Base-by-base conservation (phyloP, 2,329 filamentous ascomycete species). In the Microcyclospora tardicrescens region DNA sequence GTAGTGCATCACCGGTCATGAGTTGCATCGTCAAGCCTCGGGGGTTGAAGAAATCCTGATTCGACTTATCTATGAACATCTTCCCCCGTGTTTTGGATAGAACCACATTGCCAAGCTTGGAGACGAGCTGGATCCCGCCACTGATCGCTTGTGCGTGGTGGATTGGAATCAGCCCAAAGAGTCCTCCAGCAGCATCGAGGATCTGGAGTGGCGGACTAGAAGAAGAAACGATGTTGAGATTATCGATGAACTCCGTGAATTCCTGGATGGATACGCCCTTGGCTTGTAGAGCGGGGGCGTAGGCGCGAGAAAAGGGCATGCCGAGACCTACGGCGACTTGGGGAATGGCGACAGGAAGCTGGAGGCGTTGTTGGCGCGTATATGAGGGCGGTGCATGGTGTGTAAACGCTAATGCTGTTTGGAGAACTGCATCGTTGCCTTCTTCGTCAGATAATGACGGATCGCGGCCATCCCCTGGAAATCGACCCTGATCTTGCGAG, bases 171-270 rank as follows among this genome's bases (percentile, higher is more conserved):
- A 43, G 38, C 6, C 48, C 39, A 8, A 54, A 37, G 8, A 39
- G 30, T 4, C 45, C 46, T 5, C 49, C 48, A 2, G 41, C 42
- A 9, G 48, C 34, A 15, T 50, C 45, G 13, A 43, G 42, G 14
- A 45, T 41, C 39, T 52, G 49, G 40, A 53, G 52, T 34, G 52
- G 40, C 2, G 51, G 49, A n/a, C 38, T 37, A 12, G 46, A 46
- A 32, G 51, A 33, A 34, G 48, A 51, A 19, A 46, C 46, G 15
- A 45, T 37, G 38, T 54, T 53, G 33, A 54, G 47, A 10, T 47
- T 42, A 34, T 53, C 48, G 38, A 54, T 43, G 42, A 54, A 54
- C 12, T 33, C 19, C 12, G 53, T 41, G 38, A 51, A 51, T 14
- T 51, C 48, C 33, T 40, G 33, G 12, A 35, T 30, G 6, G 32